These are phyloP conservation scores for Teratosphaeria viscida DNA, from an alignment of 2,329 filamentous ascomycete species.

Conservation along the genomic window DNA sequence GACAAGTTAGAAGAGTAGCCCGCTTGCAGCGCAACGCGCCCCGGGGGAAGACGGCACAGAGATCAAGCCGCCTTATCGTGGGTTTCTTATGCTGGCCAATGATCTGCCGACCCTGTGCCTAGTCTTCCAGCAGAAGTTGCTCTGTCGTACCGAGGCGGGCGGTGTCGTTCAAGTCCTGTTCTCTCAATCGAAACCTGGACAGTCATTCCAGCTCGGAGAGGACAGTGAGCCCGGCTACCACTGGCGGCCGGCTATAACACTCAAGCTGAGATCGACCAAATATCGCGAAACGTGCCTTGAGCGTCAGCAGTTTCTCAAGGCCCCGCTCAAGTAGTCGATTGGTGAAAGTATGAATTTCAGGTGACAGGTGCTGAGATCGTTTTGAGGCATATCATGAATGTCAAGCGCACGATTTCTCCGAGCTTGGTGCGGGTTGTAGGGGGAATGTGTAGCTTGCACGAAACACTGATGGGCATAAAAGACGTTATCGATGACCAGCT, in stretches of 20 bases:
- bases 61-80: background rate
- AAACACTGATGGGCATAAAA: background rate
- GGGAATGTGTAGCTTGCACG: background rate
- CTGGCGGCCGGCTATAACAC: background rate
- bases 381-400: background rate
- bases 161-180: background rate
- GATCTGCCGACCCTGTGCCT: background rate
- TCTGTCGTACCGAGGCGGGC: background rate
- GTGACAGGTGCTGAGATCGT: background rate
- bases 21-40: background rate
- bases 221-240: background rate
- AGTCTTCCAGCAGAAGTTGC: background rate
- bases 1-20: background rate
- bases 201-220: background rate
- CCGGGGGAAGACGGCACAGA: background rate
- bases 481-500: background rate
- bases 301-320: background rate
- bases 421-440: background rate
- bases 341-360: background rate
- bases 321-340: background rate
- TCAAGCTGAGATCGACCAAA: background rate
- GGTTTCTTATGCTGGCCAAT: background rate
- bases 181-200: background rate
- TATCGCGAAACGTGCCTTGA: background rate
- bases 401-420: background rate